Conservation (phyloP, 441 rosid genomes). For the Brassica balearica region DNA sequence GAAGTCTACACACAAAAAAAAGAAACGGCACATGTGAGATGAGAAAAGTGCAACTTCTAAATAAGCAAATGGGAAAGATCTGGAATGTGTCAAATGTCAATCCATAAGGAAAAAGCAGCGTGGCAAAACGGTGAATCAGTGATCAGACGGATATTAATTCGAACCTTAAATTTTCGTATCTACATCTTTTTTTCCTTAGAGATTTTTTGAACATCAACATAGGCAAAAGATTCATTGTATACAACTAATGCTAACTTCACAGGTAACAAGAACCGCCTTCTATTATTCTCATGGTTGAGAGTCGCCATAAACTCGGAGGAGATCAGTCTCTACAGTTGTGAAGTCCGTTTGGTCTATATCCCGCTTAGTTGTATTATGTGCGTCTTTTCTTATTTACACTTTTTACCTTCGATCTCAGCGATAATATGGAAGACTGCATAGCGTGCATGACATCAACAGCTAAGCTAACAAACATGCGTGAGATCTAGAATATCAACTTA, state of each 20-base stretch:
- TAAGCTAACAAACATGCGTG: constrained; percentile 64
- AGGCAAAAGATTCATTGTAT: constrained; percentile 21
- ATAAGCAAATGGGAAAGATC: background rate
- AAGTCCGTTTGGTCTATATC: constrained; percentile 52
- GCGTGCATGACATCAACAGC: constrained; percentile 68
- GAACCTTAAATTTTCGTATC: constrained; percentile 12
- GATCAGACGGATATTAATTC: background rate
- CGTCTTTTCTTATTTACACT: too few relatives aligned
- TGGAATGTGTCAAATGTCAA: background rate
- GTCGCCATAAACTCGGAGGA: constrained; percentile 10
- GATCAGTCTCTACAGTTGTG: constrained; percentile 67
- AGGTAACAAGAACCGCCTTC: background rate
- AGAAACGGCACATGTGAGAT: constrained; percentile 26
- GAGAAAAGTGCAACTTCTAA: background rate
- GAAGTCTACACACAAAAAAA: constrained; percentile 2
- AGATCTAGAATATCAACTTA: constrained; percentile 66
- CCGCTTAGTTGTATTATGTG: constrained; percentile 60
- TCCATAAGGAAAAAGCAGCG: background rate
- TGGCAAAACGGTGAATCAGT: background rate
- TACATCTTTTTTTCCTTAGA: constrained; percentile 19
- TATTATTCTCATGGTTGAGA: too few relatives aligned
- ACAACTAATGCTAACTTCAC: constrained; percentile 20
- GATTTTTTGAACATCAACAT: background rate
- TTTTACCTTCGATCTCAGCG: constrained; percentile 54
- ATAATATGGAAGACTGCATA: constrained; percentile 66